Base-by-base conservation (phyloP, 2,329 filamentous ascomycete species). In the Ustilaginoidea virens region DNA sequence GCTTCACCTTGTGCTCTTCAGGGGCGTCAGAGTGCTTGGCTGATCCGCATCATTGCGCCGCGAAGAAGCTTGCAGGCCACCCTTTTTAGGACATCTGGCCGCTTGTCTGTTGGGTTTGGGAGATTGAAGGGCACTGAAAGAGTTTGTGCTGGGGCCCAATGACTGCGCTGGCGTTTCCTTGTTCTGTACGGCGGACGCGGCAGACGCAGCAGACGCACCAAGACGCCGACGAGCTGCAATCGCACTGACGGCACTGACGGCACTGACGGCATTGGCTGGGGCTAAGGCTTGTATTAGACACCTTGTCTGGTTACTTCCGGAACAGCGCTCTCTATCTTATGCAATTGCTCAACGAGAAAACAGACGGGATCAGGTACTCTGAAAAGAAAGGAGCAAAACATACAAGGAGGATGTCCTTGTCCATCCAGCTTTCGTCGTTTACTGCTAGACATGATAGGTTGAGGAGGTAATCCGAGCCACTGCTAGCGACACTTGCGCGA, bases 231-330 rank as follows among this genome's bases (percentile, higher is more conserved):
- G 44, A 33, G 52, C 53, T 19, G 52, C 47, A 13, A 56, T 37
- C 5, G 53, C 52, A 34, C 49, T 54, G n/a, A 55, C 36, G n/a
- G 53, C 52, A 23, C 47, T 54, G 32, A 46, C 42, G 3, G 44
- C 9, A 10, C 12, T 16, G 19, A 7, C 11, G 19, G 19, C 19
- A 20, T 20, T 20, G 19, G n/a, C n/a, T n/a, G n/a, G n/a, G n/a
- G n/a, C n/a, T n/a, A n/a, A n/a, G n/a, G n/a, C n/a, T n/a, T n/a
- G n/a, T n/a, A n/a, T n/a, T n/a, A n/a, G n/a, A n/a, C n/a, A n/a
- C n/a, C n/a, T n/a, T n/a, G n/a, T n/a, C n/a, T n/a, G n/a, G n/a
- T n/a, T n/a, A n/a, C n/a, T n/a, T n/a, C n/a, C n/a, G n/a, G n/a
- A n/a, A n/a, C n/a, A n/a, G n/a, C n/a, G n/a, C n/a, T n/a, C n/a